These are phyloP conservation scores for Diaporthe sp. DNA, from an alignment of 2,329 filamentous ascomycete genomes.

Conservation along the genomic window DNA sequence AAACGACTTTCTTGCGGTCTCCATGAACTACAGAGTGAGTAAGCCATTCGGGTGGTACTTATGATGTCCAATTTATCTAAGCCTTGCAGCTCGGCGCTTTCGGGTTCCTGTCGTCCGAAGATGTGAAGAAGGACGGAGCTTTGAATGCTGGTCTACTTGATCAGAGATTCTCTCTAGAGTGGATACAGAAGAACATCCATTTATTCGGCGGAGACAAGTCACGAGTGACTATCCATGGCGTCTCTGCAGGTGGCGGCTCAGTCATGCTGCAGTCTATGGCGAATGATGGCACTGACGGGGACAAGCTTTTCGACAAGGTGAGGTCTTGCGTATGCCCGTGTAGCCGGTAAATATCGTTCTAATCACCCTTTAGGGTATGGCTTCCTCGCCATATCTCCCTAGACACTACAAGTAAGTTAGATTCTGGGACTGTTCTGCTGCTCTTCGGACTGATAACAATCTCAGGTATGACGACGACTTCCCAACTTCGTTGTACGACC, in stretches of 20 bases:
- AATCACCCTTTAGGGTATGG: background rate
- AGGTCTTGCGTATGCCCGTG: background rate
- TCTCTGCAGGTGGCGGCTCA: constrained; percentile 14
- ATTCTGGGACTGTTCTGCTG: background rate
- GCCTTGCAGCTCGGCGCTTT: constrained; percentile 1
- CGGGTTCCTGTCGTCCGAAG: constrained; percentile 20
- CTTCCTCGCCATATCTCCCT: constrained; percentile 5
- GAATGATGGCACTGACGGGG: constrained; percentile 1
- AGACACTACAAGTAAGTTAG: background rate
- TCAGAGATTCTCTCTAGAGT: constrained; percentile 12
- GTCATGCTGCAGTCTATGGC: constrained; percentile 21
- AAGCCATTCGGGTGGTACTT: too few species aligned
- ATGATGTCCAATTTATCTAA: background rate
- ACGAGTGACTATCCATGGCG: constrained; percentile 7
- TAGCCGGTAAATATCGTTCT: background rate
- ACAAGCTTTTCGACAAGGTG: constrained; percentile 9
- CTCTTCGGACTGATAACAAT: background rate
- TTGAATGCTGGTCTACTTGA: constrained; percentile 7
- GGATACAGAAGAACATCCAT: background rate
- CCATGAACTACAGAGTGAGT: constrained; percentile 17
- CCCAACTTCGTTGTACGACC: constrained; percentile 5
- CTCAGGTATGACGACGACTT: background rate
- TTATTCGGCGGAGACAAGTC: background rate
- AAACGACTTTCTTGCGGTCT: background rate
- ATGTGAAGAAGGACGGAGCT: background rate